A percentile compares a stretch with the other conserved stretches of the same genome.
These are phyloP conservation scores for Solanum hybrid DNA, from an alignment of 305 asterid genomes.

Conservation along the genomic window DNA sequence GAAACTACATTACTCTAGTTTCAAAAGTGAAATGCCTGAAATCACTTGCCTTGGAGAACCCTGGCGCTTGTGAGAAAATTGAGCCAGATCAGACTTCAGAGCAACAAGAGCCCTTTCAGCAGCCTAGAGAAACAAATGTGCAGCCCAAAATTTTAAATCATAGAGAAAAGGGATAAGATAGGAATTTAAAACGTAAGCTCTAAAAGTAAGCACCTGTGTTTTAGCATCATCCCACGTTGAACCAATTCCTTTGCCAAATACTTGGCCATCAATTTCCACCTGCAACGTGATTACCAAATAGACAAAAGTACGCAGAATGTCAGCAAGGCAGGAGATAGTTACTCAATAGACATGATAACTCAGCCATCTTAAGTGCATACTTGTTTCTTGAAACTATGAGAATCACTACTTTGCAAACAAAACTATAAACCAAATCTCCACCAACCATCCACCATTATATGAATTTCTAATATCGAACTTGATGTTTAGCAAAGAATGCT, in stretches of 20 bases:
- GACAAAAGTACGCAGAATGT: neutral
- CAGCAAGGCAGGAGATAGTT: neutral
- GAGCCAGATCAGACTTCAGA: constrained; percentile 54
- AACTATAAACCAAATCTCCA: neutral
- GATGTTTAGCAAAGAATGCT: neutral
- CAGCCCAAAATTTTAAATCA: neutral
- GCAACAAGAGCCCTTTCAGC: constrained; percentile 81
- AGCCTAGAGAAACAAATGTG: constrained; percentile 43
- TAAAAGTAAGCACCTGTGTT: constrained; percentile 44
- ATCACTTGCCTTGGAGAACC: constrained; percentile 70
- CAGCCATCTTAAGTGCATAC: neutral
- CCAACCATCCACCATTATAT: neutral
- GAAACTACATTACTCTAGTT: neutral
- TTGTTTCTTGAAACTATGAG: neutral
- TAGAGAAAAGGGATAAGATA: constrained; percentile 1
- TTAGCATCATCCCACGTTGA: constrained; percentile 90
- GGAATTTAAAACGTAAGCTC: neutral
- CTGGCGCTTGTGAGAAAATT: constrained; percentile 54
- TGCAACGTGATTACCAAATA: constrained; percentile 14
- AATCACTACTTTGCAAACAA: neutral
- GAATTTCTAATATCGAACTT: neutral
- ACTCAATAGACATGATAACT: neutral
- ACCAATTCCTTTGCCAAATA: constrained; percentile 82
- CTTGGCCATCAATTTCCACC: constrained; percentile 87
- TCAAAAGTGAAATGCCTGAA: constrained; percentile 2